Percentiles rank a stretch among this genome's conserved stretches.
Evolutionary conservation across 371 early-diverging fungal genomes (phyloP).

Genomic region (Chytridium lagenaria): DNA sequence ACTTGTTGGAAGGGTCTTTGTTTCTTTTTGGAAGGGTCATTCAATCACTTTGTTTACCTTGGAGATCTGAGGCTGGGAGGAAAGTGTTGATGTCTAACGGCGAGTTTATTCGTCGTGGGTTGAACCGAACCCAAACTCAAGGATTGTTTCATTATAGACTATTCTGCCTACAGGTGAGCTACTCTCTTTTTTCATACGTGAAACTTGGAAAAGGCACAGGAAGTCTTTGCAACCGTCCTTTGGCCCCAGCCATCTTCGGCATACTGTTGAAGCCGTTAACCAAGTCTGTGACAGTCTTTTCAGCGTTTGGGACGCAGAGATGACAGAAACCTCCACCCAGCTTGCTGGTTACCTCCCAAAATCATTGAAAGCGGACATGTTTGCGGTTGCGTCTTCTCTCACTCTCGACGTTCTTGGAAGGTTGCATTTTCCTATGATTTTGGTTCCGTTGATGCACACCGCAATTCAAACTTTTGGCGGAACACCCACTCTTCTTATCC

Average conservation of each 20-base stretch:
- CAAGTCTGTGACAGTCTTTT: not conserved
- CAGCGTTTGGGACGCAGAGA: slow-evolving; percentile 9
- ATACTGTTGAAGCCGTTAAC: slow-evolving; percentile 11
- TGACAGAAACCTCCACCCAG: not conserved
- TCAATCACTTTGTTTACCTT: not conserved
- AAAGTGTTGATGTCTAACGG: not conserved
- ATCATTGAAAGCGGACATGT: slow-evolving; percentile 8
- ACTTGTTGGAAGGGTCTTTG: no score
- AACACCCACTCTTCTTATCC: not conserved
- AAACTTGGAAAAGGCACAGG: slow-evolving; percentile 48
- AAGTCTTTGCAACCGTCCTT: slow-evolving; percentile 52
- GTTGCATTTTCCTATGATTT: slow-evolving; percentile 32
- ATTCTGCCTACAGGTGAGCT: no score
- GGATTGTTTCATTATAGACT: no score
- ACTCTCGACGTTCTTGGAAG: slow-evolving; percentile 33
- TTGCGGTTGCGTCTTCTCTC: slow-evolving; percentile 12
- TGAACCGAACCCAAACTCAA: not conserved
- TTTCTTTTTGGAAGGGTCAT: no score
- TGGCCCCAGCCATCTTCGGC: slow-evolving; percentile 41
- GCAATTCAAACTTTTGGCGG: not conserved
- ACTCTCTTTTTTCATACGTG: no score
- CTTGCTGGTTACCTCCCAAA: no score
- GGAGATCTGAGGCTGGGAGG: not conserved
- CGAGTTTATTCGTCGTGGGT: not conserved
- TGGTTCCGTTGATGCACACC: not conserved